phyloP scores from a whole-genome alignment of 441 rosid species.

The Eruca vesicaria region DNA sequence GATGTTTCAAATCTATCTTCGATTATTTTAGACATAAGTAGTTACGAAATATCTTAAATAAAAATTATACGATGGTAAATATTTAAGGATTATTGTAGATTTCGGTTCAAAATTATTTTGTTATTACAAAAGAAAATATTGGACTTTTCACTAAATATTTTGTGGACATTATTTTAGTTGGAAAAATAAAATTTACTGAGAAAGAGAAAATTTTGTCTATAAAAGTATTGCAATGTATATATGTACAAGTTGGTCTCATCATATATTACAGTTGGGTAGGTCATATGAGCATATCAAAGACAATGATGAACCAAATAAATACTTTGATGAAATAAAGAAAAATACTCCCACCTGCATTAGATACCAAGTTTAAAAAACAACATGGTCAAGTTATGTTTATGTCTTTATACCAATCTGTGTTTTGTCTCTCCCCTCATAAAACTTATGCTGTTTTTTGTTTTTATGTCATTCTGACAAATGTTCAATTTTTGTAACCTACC shows the following conservation, averaged over 20 bases:
- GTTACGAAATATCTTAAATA: neutral
- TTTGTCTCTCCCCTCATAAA: conserved; percentile 2
- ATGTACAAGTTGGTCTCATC: conserved; percentile 3
- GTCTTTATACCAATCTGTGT: conserved; percentile 22
- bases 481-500: neutral
- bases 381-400: conserved; percentile 31
- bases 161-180: too few species aligned
- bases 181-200: too few species aligned
- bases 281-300: neutral
- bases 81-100: too few species aligned
- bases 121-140: too few species aligned
- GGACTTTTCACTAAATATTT: too few species aligned
- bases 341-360: conserved; percentile 27
- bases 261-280: conserved; percentile 12
- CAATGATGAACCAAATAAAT: neutral
- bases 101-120: too few species aligned
- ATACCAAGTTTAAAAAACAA: conserved; percentile 31
- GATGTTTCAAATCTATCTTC: too few species aligned
- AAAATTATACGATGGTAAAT: neutral
- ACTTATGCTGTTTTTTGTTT: neutral
- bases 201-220: neutral
- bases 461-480: neutral
- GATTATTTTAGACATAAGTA: neutral
- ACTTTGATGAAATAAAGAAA: neutral
- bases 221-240: neutral